phyloP scores from a whole-genome alignment of 805 yeast species.

The Saturnispora ahearnii region DNA sequence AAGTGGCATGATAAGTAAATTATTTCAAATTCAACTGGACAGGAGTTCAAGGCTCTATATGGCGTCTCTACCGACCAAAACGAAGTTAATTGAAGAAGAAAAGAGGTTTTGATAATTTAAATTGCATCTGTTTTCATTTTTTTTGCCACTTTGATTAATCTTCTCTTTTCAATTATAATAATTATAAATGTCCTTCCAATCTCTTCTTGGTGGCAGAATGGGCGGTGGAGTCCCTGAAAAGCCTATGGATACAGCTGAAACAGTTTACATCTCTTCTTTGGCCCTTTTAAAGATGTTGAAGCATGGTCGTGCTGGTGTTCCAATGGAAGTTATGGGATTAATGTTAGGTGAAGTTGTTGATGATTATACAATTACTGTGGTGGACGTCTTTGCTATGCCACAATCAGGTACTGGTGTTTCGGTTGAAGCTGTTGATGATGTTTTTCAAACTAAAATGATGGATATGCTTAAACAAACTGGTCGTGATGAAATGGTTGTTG shows the following conservation, averaged over 20 bases:
- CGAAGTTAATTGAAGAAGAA: not conserved
- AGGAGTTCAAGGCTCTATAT: constrained; percentile 4
- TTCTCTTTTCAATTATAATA: not conserved
- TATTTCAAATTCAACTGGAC: not conserved
- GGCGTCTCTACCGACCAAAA: constrained; percentile 27
- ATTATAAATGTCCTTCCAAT: constrained; percentile 20
- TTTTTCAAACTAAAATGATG: constrained; percentile 98
- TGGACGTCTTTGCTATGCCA: constrained; percentile 99
- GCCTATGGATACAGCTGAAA: constrained; percentile 82
- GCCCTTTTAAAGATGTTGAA: constrained; percentile 94
- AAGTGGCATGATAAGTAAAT: constrained; percentile 18
- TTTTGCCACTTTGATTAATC: constrained; percentile 7
- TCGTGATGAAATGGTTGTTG: constrained; percentile 98
- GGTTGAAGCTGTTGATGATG: constrained; percentile 98
- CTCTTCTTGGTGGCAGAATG: constrained; percentile 27
- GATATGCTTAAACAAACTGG: constrained; percentile 98
- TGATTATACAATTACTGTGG: constrained; percentile 93
- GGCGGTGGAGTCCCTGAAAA: constrained; percentile 46
- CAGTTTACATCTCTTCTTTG: constrained; percentile 90
- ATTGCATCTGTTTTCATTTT: not conserved
- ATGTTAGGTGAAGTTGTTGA: constrained; percentile 98
- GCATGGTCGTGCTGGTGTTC: constrained; percentile 89
- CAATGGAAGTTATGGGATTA: constrained; percentile 86
- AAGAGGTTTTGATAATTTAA: not conserved
- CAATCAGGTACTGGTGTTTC: constrained; percentile 95